Evolutionary conservation across 139 green algal genomes (phyloP).

Genomic region (Tetraselmis striata): DNA sequence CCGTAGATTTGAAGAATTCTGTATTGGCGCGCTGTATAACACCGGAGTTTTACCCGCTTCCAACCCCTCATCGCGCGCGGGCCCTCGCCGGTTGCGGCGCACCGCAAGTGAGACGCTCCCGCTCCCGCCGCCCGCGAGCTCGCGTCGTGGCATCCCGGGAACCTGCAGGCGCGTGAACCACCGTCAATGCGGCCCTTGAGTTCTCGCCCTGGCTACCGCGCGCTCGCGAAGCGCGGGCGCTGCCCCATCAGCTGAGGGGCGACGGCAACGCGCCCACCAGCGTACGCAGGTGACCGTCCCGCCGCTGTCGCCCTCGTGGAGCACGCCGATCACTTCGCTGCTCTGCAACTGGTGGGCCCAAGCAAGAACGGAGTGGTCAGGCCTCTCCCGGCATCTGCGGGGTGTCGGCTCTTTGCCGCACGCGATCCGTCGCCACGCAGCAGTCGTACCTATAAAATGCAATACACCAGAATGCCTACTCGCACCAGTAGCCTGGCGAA

Average conservation of each 20-base stretch:
- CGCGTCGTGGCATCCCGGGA: background rate
- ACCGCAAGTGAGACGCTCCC: background rate
- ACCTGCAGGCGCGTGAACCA: background rate
- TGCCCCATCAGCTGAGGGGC: background rate
- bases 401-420: no score
- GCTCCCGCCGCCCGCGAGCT: background rate
- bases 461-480: background rate
- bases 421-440: no score
- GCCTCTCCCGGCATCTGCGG: no score
- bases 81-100: no score
- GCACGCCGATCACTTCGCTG: slow-evolving; percentile 10
- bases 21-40: no score
- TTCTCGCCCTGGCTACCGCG: background rate
- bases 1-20: no score
- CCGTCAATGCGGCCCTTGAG: background rate
- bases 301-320: slow-evolving; percentile 52
- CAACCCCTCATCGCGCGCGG: no score
- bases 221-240: no score
- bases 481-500: no score
- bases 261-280: slow-evolving; percentile 64
- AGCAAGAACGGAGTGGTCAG: background rate
- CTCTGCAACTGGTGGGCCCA: background rate
- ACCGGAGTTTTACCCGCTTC: no score
- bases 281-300: slow-evolving; percentile 54
- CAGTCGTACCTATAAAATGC: background rate